These are phyloP conservation scores for Lentinula novae-zelandiae DNA, from an alignment of 1,284 basidiomycete species.

Conservation along the genomic window DNA sequence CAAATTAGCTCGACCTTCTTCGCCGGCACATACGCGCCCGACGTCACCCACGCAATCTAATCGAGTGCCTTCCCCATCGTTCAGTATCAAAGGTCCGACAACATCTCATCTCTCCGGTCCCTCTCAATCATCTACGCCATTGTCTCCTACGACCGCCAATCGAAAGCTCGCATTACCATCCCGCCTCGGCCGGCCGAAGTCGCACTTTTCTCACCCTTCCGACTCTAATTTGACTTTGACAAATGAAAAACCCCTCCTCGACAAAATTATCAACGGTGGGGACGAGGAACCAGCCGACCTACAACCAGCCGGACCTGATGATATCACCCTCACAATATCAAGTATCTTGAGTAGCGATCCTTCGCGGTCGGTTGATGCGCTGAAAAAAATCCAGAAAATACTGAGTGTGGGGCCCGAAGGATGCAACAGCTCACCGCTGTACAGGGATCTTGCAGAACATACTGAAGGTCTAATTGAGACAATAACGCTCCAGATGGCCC, in stretches of 20 bases:
- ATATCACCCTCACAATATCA: constrained; percentile 75
- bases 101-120: constrained; percentile 32
- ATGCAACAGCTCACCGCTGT: constrained; percentile 61
- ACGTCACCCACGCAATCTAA: constrained; percentile 44
- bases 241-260: constrained; percentile 24
- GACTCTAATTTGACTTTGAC: constrained; percentile 16
- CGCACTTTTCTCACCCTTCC: constrained; percentile 31
- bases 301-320: constrained; percentile 37
- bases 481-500: constrained; percentile 84
- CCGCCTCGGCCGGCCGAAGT: constrained; percentile 58
- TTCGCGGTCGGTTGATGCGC: constrained; percentile 83
- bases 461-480: constrained; percentile 87
- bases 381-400: constrained; percentile 88
- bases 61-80: constrained; percentile 49
- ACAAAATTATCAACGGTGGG: not conserved
- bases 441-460: constrained; percentile 77
- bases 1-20: constrained; percentile 56
- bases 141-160: constrained; percentile 43
- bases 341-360: constrained; percentile 85
- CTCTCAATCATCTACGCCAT: constrained; percentile 28
- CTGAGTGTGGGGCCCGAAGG: constrained; percentile 72
- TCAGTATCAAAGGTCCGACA: constrained; percentile 19
- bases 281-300: constrained; percentile 9
- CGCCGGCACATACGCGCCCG: constrained; percentile 52
- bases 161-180: constrained; percentile 69